These are phyloP conservation scores for Neurospora sp. DNA, from an alignment of 495 filamentous ascomycete species.

Conservation along the genomic window DNA sequence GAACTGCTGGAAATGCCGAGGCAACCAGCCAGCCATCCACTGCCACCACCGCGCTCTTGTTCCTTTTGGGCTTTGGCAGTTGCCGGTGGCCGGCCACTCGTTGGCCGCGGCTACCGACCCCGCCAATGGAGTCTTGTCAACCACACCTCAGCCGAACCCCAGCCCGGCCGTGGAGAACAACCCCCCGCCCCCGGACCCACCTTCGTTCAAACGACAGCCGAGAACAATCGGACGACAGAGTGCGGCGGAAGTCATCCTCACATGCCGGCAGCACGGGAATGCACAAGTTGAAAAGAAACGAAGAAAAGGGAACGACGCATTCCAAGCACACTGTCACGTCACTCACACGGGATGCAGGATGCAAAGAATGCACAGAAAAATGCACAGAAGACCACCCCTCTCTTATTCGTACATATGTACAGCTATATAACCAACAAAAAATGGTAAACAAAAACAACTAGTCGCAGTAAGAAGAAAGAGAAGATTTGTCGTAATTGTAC, in stretches of 20 bases:
- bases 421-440: not conserved
- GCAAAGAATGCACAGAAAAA: not conserved
- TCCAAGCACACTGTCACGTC: not conserved
- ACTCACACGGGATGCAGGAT: not conserved
- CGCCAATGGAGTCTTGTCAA: not conserved
- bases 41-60: not conserved
- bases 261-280: not conserved
- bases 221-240: not conserved
- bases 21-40: not conserved
- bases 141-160: not conserved
- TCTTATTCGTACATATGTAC: not conserved
- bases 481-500: not conserved
- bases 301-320: not conserved
- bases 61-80: not conserved
- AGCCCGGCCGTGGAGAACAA: not conserved
- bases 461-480: not conserved
- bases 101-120: not conserved
- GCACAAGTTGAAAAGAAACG: not conserved
- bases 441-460: not conserved
- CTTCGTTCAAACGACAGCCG: not conserved
- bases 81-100: not conserved
- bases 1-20: conserved; percentile 2
- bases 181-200: not conserved
- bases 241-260: not conserved
- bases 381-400: not conserved